These are phyloP conservation scores for Agrocybe praecox DNA, from an alignment of 768 basidiomycete genomes.

Conservation along the genomic window DNA sequence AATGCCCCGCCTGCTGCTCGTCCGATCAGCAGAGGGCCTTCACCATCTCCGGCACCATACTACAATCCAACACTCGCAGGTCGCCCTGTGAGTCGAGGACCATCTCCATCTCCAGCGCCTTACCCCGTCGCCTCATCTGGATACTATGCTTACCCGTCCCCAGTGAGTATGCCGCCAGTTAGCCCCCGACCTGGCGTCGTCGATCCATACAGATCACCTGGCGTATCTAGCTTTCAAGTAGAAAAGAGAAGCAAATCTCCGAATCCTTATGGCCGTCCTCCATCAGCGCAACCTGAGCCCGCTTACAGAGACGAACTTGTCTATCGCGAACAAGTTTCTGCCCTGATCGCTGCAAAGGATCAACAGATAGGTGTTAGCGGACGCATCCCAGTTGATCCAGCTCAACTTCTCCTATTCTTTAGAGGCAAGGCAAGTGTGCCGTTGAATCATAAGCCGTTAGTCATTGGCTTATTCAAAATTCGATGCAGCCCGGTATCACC, in stretches of 20 bases:
- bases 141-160: constrained; percentile 5
- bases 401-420: constrained; percentile 74
- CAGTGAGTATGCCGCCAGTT: constrained; percentile 20
- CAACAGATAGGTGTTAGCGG: constrained; percentile 68
- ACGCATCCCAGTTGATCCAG: constrained; percentile 69
- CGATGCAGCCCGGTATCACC: constrained; percentile 66
- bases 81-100: constrained; percentile 13
- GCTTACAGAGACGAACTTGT: constrained; percentile 52
- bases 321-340: constrained; percentile 56
- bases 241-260: constrained; percentile 50
- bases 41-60: constrained; percentile 15
- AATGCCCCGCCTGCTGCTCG: background rate
- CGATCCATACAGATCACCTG: constrained; percentile 15
- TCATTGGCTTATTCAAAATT: constrained; percentile 4
- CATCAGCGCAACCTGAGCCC: constrained; percentile 28
- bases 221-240: constrained; percentile 61
- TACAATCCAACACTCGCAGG: constrained; percentile 18
- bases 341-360: constrained; percentile 59
- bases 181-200: constrained; percentile 22
- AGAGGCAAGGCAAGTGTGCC: constrained; percentile 64
- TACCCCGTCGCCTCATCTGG: constrained; percentile 21
- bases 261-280: constrained; percentile 32
- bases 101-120: constrained; percentile 18
- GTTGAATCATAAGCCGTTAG: background rate
- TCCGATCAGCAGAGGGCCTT: constrained; percentile 9